Base-by-base conservation (phyloP, 108 stramenopile species). In the Hondaea fermentalgiana region DNA sequence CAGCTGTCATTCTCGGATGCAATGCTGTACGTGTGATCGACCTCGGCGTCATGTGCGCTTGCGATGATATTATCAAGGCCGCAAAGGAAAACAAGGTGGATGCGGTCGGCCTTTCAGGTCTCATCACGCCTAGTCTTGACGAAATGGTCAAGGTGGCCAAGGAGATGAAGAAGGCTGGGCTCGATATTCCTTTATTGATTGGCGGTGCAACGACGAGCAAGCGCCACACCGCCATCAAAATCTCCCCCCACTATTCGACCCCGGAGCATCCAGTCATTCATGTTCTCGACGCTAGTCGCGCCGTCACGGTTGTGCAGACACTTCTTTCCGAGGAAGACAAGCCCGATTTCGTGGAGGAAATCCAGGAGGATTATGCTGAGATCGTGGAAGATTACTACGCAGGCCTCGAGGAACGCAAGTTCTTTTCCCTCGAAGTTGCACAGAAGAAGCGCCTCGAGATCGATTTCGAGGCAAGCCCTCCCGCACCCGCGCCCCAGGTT, bases 11-110 rank as follows among this genome's bases (percentile, higher is more conserved):
- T 42, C 95, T 99, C 43, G 98, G 98, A 19, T 99, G 99, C 96
- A 99, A 99, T 93, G 98, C 98, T 91, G 99, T 94, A 95, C 98
- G 98, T 92, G 99, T 99, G 21, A 98, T 97, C 92, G 99, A 99
- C 92, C 96, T 99, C 88, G 99, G 99, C 45, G 99, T 99, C 72
- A 99, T 99, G 99, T 93, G 93, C 88, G 94, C 98, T 5, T 98
- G 97, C 89, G 99, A 99, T 90, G 60, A 88, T 4, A 99, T 99
- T 93, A 91, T 99, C 29, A 97, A 95, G 72, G 96, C 96, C 90
- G 98, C 98, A 5, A 94, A 94, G 76, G 97, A 98, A 88, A 96
- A 98, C 90, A 93, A 98, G 72, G 97, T 97, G 21, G 98, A 99
- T 88, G 96, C 98, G 4, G 96, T 99, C 91, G 99, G 99, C 88